Evolutionary conservation across 2,329 filamentous ascomycete species (phyloP).

Genomic region (Pyrenochaeta sp.): DNA sequence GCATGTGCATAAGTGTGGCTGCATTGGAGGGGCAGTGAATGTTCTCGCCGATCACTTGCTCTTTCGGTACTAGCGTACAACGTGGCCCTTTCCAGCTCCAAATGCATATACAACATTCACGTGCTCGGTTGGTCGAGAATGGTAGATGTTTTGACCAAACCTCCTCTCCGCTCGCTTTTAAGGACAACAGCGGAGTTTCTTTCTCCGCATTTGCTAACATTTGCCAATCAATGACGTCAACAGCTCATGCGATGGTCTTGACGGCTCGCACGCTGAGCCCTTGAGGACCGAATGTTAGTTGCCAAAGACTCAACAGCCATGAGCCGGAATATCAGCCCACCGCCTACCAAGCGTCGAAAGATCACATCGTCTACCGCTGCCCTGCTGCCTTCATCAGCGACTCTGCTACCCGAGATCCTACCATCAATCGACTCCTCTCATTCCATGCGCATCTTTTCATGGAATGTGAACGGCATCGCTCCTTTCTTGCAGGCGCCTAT

Average conservation of each 20-base stretch:
- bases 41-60: constrained; percentile 19
- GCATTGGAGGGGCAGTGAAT: constrained; percentile 34
- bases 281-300: too few species aligned
- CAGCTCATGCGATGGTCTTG: background rate
- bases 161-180: too few species aligned
- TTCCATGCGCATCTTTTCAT: constrained; percentile 52
- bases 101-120: too few species aligned
- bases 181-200: background rate
- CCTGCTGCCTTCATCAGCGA: background rate
- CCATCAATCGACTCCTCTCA: constrained; percentile 8
- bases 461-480: constrained; percentile 59
- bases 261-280: too few species aligned
- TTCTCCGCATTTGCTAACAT: constrained; percentile 2
- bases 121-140: constrained; percentile 4
- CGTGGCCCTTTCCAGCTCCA: too few species aligned
- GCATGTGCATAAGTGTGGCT: background rate
- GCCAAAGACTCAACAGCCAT: constrained; percentile 12
- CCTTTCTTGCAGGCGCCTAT: constrained; percentile 53
- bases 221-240: constrained; percentile 16
- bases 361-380: background rate
- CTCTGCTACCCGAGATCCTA: constrained; percentile 3
- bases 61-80: constrained; percentile 16
- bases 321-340: constrained; percentile 35
- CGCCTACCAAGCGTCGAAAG: constrained; percentile 31
- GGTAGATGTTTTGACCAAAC: background rate